Conservation (phyloP, 495 filamentous ascomycete genomes). For the Pseudoneurospora amorphoporcata region DNA sequence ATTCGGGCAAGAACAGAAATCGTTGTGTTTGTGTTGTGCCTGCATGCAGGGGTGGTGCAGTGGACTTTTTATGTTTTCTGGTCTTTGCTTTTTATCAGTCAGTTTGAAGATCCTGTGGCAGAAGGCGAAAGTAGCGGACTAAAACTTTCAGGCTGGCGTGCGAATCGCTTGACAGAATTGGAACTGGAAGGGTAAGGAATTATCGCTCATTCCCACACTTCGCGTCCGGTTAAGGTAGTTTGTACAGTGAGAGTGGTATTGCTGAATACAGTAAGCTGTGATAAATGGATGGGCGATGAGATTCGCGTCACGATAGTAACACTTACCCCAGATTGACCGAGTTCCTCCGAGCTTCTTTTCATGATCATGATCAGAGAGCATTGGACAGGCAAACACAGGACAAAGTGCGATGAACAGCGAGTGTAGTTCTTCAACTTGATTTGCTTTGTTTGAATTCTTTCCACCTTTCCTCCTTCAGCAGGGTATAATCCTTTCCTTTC, state of each 20-base stretch:
- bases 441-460: not conserved
- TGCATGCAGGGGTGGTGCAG: not conserved
- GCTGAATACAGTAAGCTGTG: not conserved
- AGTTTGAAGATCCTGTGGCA: not conserved
- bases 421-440: not conserved
- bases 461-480: not conserved
- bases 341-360: not conserved
- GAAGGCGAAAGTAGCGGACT: not conserved
- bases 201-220: not conserved
- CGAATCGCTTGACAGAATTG: not conserved
- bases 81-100: not conserved
- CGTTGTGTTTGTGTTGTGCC: not conserved
- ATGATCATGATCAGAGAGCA: not conserved
- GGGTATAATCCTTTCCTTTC: not conserved
- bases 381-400: not conserved
- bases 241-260: not conserved
- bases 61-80: not conserved
- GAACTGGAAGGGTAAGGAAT: not conserved
- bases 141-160: not conserved
- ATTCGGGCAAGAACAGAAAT: not conserved
- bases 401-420: not conserved
- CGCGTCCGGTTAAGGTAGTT: not conserved
- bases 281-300: not conserved
- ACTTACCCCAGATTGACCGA: not conserved
- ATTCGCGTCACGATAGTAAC: not conserved